Evolutionary conservation across 345 rosid species (phyloP).

Genomic region (Pseudoturritis turrita): DNA sequence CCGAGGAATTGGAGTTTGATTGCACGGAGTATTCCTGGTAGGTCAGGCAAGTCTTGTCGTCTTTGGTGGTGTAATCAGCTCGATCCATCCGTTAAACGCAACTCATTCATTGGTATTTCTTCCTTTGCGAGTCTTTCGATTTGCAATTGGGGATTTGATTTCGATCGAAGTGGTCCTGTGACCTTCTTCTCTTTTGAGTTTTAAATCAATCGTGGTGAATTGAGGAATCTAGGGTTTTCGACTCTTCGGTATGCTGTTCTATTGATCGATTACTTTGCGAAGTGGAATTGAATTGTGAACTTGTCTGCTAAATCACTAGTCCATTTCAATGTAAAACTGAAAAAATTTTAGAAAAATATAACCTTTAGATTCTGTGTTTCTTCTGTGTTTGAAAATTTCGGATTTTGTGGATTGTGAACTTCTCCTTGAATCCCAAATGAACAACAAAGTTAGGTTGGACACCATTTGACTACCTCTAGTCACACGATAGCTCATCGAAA

Average conservation of each 20-base stretch:
- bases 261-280: background rate
- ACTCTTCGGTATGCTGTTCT: background rate
- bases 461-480: background rate
- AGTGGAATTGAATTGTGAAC: background rate
- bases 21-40: conserved; percentile 66
- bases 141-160: background rate
- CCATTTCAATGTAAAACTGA: background rate
- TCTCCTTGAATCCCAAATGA: background rate
- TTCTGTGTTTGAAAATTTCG: background rate
- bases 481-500: background rate
- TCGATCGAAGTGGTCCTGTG: background rate
- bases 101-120: conserved; percentile 66
- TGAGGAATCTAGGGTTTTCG: conserved; percentile 15
- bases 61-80: conserved; percentile 97
- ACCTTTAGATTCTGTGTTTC: background rate
- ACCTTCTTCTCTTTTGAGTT: conserved; percentile 2
- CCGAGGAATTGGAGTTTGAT: conserved; percentile 82
- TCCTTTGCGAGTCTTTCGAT: background rate
- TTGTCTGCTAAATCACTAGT: background rate
- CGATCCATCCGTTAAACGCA: conserved; percentile 69
- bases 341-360: background rate
- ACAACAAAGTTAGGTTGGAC: background rate
- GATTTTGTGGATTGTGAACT: background rate
- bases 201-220: background rate
- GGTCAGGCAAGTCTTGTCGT: conserved; percentile 88